Conservation (phyloP, 2,329 filamentous ascomycete genomes). For the Bertia moriformis region DNA sequence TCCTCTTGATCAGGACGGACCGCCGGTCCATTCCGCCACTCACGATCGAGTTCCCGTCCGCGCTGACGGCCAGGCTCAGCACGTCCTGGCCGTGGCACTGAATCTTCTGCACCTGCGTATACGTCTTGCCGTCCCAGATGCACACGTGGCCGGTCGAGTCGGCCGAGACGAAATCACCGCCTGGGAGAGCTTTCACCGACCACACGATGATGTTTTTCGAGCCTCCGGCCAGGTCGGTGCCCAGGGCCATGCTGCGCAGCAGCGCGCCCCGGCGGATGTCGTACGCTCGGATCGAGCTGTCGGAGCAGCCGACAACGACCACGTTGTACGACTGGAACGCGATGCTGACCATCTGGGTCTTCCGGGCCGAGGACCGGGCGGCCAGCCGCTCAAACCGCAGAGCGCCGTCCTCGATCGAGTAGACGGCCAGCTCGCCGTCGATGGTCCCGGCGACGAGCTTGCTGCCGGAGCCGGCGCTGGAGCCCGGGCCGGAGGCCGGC, state of each 20-base stretch:
- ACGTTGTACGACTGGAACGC: conserved; percentile 74
- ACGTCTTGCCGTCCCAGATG: conserved; percentile 88
- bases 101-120: conserved; percentile 73
- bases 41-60: conserved; percentile 70
- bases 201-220: conserved; percentile 81
- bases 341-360: conserved; percentile 78
- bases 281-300: conserved; percentile 84
- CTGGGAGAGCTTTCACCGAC: conserved; percentile 76
- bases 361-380: conserved; percentile 61
- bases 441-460: conserved; percentile 79
- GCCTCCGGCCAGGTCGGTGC: conserved; percentile 61
- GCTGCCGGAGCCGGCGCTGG: conserved; percentile 8
- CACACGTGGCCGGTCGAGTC: conserved; percentile 88
- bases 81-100: conserved; percentile 82
- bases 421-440: conserved; percentile 75
- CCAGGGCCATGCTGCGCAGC: conserved; percentile 71
- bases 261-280: conserved; percentile 67
- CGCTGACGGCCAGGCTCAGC: conserved; percentile 69
- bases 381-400: conserved; percentile 67
- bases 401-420: conserved; percentile 74
- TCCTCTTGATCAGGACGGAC: conserved; percentile 68
- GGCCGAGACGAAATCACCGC: conserved; percentile 82
- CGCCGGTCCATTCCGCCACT: conserved; percentile 85
- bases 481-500: conserved; percentile 6
- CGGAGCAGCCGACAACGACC: conserved; percentile 83